A percentile compares a stretch with the other conserved stretches of the same genome.
Conservation (phyloP, 2,329 filamentous ascomycete genomes). For the Fusarium annulatum region DNA sequence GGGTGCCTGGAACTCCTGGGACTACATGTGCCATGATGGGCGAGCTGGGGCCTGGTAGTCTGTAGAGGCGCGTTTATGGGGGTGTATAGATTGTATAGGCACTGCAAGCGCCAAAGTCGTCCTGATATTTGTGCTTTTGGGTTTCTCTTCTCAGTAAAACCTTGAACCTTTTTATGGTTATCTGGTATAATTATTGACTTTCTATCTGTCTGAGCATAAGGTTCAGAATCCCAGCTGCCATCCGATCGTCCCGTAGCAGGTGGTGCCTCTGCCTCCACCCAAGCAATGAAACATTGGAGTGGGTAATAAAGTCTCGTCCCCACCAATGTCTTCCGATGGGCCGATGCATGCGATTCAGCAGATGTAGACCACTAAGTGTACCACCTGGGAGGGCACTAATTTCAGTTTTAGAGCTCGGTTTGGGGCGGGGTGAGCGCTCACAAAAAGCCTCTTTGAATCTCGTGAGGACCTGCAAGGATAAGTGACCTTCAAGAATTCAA, state of each 20-base stretch:
- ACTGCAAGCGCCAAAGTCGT: too few species aligned
- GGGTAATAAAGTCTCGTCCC: background rate
- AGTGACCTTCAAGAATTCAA: background rate
- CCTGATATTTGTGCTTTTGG: background rate
- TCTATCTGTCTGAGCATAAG: background rate
- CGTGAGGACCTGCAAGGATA: background rate
- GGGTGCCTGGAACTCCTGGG: slow-evolving; percentile 10
- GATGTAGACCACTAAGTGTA: background rate
- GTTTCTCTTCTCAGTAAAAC: background rate
- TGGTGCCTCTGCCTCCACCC: background rate
- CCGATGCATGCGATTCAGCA: background rate
- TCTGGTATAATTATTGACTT: background rate
- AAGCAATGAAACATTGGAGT: background rate
- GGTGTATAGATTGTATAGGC: background rate
- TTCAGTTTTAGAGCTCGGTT: background rate
- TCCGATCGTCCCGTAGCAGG: background rate
- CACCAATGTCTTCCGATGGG: background rate
- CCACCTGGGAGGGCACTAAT: background rate
- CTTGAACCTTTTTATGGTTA: background rate
- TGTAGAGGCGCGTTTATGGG: background rate
- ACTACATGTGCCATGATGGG: background rate
- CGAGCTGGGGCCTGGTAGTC: background rate
- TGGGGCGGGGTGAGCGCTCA: background rate
- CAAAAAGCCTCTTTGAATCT: background rate
- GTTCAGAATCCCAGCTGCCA: background rate